Evolutionary conservation across 192 early-diverging fungal species (phyloP).

Genomic region (Funneliformis mosseae): DNA sequence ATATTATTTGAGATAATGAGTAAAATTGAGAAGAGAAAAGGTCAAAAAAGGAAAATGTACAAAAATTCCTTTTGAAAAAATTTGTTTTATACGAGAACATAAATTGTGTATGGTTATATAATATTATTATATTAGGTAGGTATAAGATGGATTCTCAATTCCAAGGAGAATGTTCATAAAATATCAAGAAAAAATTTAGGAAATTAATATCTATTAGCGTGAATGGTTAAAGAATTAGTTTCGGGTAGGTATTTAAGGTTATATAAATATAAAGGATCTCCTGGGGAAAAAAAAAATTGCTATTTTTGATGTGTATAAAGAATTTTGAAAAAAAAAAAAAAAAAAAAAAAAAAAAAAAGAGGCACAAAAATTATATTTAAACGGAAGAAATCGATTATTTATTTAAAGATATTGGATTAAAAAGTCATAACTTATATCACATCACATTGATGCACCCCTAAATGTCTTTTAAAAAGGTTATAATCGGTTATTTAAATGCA

Average conservation of each 20-base stretch:
- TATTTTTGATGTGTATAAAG: neutral
- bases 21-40: neutral
- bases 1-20: neutral
- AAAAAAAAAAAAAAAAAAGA: no score
- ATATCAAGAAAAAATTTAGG: neutral
- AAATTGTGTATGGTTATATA: neutral
- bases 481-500: neutral
- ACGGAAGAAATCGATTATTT: neutral
- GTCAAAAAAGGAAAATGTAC: neutral
- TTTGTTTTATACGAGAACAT: no score
- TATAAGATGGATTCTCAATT: neutral
- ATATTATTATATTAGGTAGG: neutral
- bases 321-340: no score
- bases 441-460: neutral
- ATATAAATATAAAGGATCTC: neutral
- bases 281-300: no score
- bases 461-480: neutral
- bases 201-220: neutral
- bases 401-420: neutral
- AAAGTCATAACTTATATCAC: neutral
- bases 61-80: neutral
- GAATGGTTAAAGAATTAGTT: neutral
- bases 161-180: neutral
- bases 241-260: neutral
- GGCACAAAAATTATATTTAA: neutral